Evolutionary conservation across 192 early-diverging fungal species (phyloP).

Genomic region (Backusella sp.): DNA sequence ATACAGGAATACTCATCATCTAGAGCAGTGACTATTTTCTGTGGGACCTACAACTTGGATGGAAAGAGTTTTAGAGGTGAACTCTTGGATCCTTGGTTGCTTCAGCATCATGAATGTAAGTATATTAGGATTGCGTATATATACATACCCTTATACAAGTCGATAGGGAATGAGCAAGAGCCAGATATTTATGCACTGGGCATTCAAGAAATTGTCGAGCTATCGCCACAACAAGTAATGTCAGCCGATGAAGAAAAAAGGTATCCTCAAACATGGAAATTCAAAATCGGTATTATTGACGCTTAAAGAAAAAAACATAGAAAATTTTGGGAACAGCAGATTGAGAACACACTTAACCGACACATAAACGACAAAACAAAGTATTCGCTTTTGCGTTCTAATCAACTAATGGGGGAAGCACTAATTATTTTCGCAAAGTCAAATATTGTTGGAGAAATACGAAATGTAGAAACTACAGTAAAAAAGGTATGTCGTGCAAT

Average conservation of each 20-base stretch:
- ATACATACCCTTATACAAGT: not conserved
- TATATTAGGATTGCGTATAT: not conserved
- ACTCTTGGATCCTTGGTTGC: slow-evolving; percentile 65
- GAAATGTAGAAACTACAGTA: slow-evolving; percentile 78
- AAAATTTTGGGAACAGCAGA: slow-evolving; percentile 47
- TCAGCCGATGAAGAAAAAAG: slow-evolving; percentile 61
- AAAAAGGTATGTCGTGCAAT: slow-evolving; percentile 57
- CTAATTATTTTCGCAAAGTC: slow-evolving; percentile 87
- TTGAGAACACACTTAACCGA: slow-evolving; percentile 47
- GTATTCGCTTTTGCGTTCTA: slow-evolving; percentile 83
- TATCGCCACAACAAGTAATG: slow-evolving; percentile 70
- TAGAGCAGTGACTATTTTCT: slow-evolving; percentile 64
- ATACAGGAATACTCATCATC: slow-evolving; percentile 57
- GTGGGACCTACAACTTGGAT: slow-evolving; percentile 93
- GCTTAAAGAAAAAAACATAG: slow-evolving; percentile 11
- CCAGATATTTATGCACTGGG: slow-evolving; percentile 89
- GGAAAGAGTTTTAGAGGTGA: slow-evolving; percentile 70
- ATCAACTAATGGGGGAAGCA: slow-evolving; percentile 89
- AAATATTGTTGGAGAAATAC: slow-evolving; percentile 63
- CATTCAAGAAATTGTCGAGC: slow-evolving; percentile 94
- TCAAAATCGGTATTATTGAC: not conserved
- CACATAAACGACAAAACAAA: slow-evolving; percentile 27
- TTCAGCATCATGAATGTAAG: slow-evolving; percentile 41
- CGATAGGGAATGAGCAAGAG: slow-evolving; percentile 19
- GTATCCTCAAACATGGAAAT: slow-evolving; percentile 24